These are phyloP conservation scores for Melampsora allii-populina DNA, from an alignment of 1,284 basidiomycete genomes.

Conservation along the genomic window DNA sequence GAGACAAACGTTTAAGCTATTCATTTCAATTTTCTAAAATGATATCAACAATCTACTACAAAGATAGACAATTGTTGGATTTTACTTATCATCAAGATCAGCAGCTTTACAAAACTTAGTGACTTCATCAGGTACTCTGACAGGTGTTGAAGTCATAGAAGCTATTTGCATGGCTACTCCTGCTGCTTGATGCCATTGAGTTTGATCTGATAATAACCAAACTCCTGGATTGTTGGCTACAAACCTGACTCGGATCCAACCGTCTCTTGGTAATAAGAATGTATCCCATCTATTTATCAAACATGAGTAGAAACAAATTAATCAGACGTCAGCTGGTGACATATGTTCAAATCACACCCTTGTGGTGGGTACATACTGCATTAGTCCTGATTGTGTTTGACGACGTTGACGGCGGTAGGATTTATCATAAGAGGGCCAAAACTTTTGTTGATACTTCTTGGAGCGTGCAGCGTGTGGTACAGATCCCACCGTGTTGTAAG, in stretches of 20 bases:
- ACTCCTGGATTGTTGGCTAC: conserved; percentile 47
- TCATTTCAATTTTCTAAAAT: too few species aligned
- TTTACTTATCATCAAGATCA: not conserved
- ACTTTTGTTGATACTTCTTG: too few species aligned
- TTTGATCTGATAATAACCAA: conserved; percentile 49
- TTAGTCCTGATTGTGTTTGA: too few species aligned
- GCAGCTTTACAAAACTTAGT: conserved; percentile 26
- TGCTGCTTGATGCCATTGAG: conserved; percentile 42
- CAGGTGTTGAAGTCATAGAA: conserved; percentile 15
- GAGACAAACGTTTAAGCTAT: too few species aligned
- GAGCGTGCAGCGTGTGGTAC: too few species aligned
- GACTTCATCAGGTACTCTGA: conserved; percentile 31
- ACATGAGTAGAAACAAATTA: not conserved
- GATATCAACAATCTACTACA: too few species aligned
- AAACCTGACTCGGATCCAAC: conserved; percentile 45
- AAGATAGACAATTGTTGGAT: not conserved
- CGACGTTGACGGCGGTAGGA: too few species aligned
- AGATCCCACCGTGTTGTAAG: too few species aligned
- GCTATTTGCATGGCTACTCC: conserved; percentile 42
- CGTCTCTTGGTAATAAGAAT: conserved; percentile 33
- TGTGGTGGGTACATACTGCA: too few species aligned
- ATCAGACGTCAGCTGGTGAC: too few species aligned
- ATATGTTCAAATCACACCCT: too few species aligned
- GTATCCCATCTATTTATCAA: conserved; percentile 15
- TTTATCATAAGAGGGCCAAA: too few species aligned